phyloP scores from a whole-genome alignment of 2,329 filamentous ascomycete species.

The Calycina herbarum region DNA sequence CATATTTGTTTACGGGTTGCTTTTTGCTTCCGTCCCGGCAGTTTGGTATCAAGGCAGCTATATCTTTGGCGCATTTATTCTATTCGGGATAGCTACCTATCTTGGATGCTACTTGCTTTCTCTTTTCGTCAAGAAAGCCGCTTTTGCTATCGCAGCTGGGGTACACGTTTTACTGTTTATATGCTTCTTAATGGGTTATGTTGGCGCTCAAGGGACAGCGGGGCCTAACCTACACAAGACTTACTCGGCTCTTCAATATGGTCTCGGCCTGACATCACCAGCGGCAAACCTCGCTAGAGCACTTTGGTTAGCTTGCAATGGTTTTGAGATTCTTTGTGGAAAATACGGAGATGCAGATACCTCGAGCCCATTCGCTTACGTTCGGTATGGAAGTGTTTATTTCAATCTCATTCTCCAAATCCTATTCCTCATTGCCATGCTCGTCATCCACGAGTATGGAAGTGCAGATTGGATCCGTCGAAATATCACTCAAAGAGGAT shows the following conservation, averaged over 20 bases:
- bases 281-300: constrained; percentile 58
- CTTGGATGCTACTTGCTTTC: constrained; percentile 32
- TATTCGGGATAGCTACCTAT: constrained; percentile 34
- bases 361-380: constrained; percentile 25
- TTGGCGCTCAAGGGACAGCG: constrained; percentile 57
- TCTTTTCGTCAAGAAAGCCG: constrained; percentile 31
- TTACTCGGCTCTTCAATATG: constrained; percentile 56
- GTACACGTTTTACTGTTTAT: constrained; percentile 42
- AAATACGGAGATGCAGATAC: constrained; percentile 29
- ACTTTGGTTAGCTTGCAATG: constrained; percentile 49
- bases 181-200: constrained; percentile 49
- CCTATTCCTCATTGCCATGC: constrained; percentile 23
- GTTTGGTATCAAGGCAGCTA: constrained; percentile 28
- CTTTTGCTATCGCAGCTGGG: constrained; percentile 32
- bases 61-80: constrained; percentile 28
- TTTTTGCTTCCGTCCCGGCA: constrained; percentile 21
- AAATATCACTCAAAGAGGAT: constrained; percentile 26
- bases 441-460: constrained; percentile 31
- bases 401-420: constrained; percentile 33
- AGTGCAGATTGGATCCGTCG: constrained; percentile 31
- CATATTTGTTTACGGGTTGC: constrained; percentile 27
- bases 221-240: constrained; percentile 51
- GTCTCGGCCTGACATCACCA: constrained; percentile 56
- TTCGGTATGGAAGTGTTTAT: constrained; percentile 32
- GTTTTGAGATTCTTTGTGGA: constrained; percentile 30